A percentile compares a stretch with the other conserved stretches of the same genome.
Evolutionary conservation across 495 filamentous ascomycete species (phyloP).

Genomic region (Penicillium longicatenatum): DNA sequence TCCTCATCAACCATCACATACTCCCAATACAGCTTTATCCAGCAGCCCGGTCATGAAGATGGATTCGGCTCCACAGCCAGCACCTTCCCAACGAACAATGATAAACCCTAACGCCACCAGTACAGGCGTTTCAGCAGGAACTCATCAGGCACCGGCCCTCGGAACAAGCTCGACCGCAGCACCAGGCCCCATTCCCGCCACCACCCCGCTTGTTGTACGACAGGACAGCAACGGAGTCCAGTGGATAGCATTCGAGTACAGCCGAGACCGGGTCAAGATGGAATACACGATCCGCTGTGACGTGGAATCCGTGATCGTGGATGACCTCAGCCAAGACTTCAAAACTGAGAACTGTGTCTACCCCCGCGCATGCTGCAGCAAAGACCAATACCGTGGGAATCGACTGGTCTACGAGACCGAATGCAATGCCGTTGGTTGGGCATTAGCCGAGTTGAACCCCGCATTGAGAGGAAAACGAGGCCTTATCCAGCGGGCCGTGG

Average conservation of each 20-base stretch:
- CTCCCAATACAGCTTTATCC: constrained; percentile 40
- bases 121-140: constrained; percentile 56
- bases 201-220: constrained; percentile 89
- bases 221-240: constrained; percentile 97
- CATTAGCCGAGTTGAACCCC: constrained; percentile 88
- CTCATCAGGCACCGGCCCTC: constrained; percentile 39
- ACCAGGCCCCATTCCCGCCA: constrained; percentile 98
- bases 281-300: constrained; percentile 98
- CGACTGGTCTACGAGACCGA: constrained; percentile 95
- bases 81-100: constrained; percentile 39
- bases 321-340: constrained; percentile 82
- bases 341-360: constrained; percentile 99
- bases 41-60: constrained; percentile 42
- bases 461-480: constrained; percentile 89
- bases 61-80: constrained; percentile 50
- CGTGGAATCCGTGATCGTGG: constrained; percentile 93
- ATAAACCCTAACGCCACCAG: constrained; percentile 47
- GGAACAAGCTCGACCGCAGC: constrained; percentile 82
- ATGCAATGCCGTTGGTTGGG: constrained; percentile 98
- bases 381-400: constrained; percentile 95
- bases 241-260: constrained; percentile 99
- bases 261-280: constrained; percentile 97
- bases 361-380: constrained; percentile 89
- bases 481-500: constrained; percentile 93
- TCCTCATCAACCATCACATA: constrained; percentile 49